These are phyloP conservation scores for Lipomyces anomalus DNA, from an alignment of 805 yeast species.

Conservation along the genomic window DNA sequence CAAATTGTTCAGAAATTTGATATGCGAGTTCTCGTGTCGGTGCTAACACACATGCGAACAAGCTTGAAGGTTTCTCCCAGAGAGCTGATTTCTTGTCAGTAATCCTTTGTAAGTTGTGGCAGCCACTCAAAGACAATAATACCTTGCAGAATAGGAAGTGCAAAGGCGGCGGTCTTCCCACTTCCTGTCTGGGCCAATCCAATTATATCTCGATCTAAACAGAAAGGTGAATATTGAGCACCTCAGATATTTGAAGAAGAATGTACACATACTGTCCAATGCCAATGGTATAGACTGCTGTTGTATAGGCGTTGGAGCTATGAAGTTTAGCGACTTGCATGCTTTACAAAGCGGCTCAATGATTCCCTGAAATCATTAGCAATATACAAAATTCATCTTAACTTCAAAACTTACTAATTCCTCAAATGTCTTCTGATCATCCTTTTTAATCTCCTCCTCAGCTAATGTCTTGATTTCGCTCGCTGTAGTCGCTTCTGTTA, in stretches of 20 bases:
- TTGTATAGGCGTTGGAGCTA: slow-evolving; percentile 91
- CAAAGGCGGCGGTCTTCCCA: slow-evolving; percentile 98
- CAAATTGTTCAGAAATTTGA: slow-evolving; percentile 84
- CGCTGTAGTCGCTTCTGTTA: slow-evolving; percentile 19
- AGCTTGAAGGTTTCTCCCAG: slow-evolving; percentile 84
- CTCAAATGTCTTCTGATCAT: slow-evolving; percentile 23
- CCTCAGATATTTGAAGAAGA: neutral
- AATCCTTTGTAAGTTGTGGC: neutral
- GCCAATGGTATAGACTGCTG: slow-evolving; percentile 88
- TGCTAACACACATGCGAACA: slow-evolving; percentile 80
- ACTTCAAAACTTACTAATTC: slow-evolving; percentile 12
- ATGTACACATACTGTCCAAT: slow-evolving; percentile 48
- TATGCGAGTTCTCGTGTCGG: slow-evolving; percentile 57
- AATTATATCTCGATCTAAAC: slow-evolving; percentile 62
- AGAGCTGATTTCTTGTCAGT: slow-evolving; percentile 39
- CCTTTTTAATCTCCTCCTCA: slow-evolving; percentile 3
- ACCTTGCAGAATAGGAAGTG: slow-evolving; percentile 81
- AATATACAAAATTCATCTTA: too few species aligned
- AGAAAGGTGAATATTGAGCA: neutral
- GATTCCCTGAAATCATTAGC: slow-evolving; percentile 37
- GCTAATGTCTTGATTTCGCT: slow-evolving; percentile 6
- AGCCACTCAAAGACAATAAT: too few species aligned
- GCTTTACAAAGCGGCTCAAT: slow-evolving; percentile 79
- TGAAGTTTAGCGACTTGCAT: slow-evolving; percentile 64
- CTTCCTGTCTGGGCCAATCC: slow-evolving; percentile 98